Base-by-base conservation (phyloP, 2,329 filamentous ascomycete genomes). In the Scopulariopsis brevicaulis region DNA sequence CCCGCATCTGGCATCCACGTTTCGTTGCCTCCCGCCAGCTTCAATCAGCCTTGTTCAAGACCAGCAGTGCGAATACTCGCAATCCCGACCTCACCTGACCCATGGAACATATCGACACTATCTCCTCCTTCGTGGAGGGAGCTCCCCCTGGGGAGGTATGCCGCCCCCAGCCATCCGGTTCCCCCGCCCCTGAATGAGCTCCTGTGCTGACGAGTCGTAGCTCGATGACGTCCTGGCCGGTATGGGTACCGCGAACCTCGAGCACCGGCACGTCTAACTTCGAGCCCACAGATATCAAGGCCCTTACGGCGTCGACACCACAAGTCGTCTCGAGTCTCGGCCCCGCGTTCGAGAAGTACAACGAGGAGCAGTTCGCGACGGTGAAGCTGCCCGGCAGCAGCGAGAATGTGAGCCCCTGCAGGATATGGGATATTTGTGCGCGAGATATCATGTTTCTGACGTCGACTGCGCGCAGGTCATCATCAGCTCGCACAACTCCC, bases 121-220 rank as follows among this genome's bases (percentile, higher is more conserved):
- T 90, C 63, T 88, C 91, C 64, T 86, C 91, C 56, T 99, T 97
- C 72, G 86, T 99, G 63, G 86, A 96, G 76, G 90, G 90, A 68
- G 91, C 94, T 66, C 94, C 94, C 54, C 94, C 94, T 24, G 94
- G 94, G 78, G 94, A 99, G 87, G 93, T 96, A 83, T 66, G 75
- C 71, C 40, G 20, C 7, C 22, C 24, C 15, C 14, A 35, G 10
- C n/a, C 11, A 12, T 50, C 46, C n/a, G 46, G 46, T 22, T 22
- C 11, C 46, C n/a, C 22, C 20, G 15, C 48, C 37, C 22, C 34
- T 28, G 48, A 18, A 10, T 52, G 32, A 20, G 18, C 28, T 24
- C 56, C n/a, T 11, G 32, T 18, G 56, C 56, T 58, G 52, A 53
- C n/a, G 24, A 32, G 25, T 22, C 25, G 54, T 61, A 96, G 90